phyloP scores from a whole-genome alignment of 2,329 filamentous ascomycete genomes.

The Dothidotthia symphoricarpi region DNA sequence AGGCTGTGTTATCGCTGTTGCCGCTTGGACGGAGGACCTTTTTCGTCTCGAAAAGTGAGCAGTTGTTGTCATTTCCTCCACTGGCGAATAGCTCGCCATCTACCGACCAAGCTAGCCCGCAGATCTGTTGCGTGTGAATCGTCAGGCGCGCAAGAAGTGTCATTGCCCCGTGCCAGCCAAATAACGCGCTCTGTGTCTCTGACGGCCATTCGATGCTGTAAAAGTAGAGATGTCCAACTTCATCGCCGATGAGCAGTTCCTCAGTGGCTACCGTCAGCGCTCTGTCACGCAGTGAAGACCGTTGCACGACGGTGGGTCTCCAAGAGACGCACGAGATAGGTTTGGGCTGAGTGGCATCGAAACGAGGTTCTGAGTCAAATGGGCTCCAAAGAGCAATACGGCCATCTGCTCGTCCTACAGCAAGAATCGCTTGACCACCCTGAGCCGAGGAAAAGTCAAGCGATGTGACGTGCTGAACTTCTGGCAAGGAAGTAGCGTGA shows the following conservation, averaged over 20 bases:
- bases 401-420: constrained; percentile 77
- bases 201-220: constrained; percentile 83
- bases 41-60: constrained; percentile 73
- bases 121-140: constrained; percentile 85
- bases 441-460: constrained; percentile 82
- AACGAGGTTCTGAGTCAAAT: constrained; percentile 66
- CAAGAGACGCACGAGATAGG: constrained; percentile 80
- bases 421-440: constrained; percentile 77
- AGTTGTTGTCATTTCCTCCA: constrained; percentile 89
- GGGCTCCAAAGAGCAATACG: constrained; percentile 76
- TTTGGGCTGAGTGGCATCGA: constrained; percentile 69
- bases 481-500: constrained; percentile 33
- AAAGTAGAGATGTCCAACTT: constrained; percentile 78
- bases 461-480: constrained; percentile 64
- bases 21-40: constrained; percentile 50
- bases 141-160: constrained; percentile 73
- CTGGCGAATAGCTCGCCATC: constrained; percentile 77
- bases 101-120: constrained; percentile 83
- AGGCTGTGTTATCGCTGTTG: constrained; percentile 8
- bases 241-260: constrained; percentile 83
- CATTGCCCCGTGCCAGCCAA: constrained; percentile 75
- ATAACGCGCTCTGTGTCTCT: constrained; percentile 60
- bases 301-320: constrained; percentile 61
- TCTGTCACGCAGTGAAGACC: constrained; percentile 51
- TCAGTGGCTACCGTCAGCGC: constrained; percentile 64